Evolutionary conservation across 305 asterid genomes (phyloP), one percentile per base, ranked within the genome.

Genomic region (Caryopteris hybrid): DNA sequence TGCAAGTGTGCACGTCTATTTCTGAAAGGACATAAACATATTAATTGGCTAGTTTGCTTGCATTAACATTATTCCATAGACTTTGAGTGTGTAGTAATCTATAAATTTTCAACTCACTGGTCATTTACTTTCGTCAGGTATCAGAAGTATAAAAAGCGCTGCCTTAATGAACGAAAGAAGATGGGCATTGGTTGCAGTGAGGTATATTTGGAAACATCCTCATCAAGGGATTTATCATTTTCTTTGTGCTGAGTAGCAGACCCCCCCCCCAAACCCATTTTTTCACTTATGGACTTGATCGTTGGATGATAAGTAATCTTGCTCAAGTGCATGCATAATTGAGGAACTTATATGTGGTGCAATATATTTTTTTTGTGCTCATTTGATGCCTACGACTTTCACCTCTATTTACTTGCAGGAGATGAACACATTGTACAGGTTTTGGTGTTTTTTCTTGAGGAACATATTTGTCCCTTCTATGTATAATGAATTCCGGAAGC

Each of bases 361-460:
- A 8, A 18, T 25, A 8, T 51, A 22, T 60, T 12, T 16, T 31
- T 8, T 58, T 46, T 25, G 39, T 67, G 31, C 13, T 20, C 23
- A 29, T 22, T 66, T 68, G 79, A 65, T 38, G 50, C 39, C 27
- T 75, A 45, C 62, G 36, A n/a, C 8, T 10, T 69, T 56, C 45
- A 38, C 41, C 75, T 59, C 77, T 54, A 38, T 57, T 14, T 68
- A 25, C 60, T 74, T 86, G 94, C 91, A 93, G 97, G 97, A 87
- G 87, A 93, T 93, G 97, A 93, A 90, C 82, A 87, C 87, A 16
- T 75, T 93, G 33, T 93, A 93, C 81, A 78, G 89, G 79, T 93
- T 90, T 71, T 93, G 98, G 98, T 88, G 87, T 43, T 90, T 85
- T 82, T 93, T 88, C 78, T 76, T 93, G 52, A 82, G 96, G 71